These are phyloP conservation scores for Persicaria tinctoria DNA, from an alignment of 148 eudicot species.

Conservation along the genomic window DNA sequence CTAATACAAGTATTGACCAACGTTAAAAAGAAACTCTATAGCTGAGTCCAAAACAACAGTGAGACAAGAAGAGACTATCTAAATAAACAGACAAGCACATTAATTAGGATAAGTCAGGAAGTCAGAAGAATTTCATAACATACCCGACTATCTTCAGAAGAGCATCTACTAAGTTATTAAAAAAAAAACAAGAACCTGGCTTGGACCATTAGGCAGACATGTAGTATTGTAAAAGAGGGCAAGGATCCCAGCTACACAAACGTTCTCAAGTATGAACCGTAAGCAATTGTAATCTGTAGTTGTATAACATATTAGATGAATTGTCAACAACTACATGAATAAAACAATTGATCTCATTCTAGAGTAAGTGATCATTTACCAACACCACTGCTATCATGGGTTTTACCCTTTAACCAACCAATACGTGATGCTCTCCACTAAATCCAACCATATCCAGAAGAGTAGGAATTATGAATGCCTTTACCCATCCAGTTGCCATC, in stretches of 20 bases:
- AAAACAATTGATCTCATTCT: not conserved
- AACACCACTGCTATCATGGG: constrained; percentile 3
- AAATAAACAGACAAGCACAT: not conserved
- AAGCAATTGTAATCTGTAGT: not conserved
- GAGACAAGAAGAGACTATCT: not conserved
- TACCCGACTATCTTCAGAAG: constrained; percentile 8
- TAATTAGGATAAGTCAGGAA: not conserved
- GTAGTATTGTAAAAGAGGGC: not conserved
- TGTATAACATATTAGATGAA: not conserved
- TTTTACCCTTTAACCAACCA: constrained; percentile 6
- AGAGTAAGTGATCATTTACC: not conserved
- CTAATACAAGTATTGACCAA: constrained; percentile 10
- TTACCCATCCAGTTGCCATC: constrained; percentile 21
- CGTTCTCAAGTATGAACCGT: not conserved
- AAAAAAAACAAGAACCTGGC: constrained; percentile 3
- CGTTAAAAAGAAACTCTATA: not conserved
- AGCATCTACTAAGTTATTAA: not conserved
- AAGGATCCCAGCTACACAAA: not conserved
- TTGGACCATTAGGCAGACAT: constrained; percentile 5
- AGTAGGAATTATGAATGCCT: constrained; percentile 12
- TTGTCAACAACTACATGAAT: not conserved
- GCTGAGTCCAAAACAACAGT: not conserved
- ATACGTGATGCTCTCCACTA: not conserved
- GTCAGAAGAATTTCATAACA: constrained; percentile 8
- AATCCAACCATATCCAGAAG: constrained; percentile 15